Percentiles rank a stretch among this genome's conserved stretches.
Evolutionary conservation across 352 stramenopile genomes (phyloP).

Genomic region (Globisporangium parvum): DNA sequence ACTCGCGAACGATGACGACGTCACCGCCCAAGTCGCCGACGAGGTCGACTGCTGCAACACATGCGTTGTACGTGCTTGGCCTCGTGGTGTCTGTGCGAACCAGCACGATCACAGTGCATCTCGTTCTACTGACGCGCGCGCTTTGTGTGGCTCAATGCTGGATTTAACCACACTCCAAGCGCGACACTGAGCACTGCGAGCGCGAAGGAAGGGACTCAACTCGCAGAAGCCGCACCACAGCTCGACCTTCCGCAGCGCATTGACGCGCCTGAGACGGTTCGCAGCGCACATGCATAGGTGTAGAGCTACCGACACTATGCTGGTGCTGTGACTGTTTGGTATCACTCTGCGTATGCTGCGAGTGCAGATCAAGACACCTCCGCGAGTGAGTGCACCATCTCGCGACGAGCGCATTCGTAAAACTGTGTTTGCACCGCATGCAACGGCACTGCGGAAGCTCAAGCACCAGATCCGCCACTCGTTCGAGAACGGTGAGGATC

Average conservation of each 20-base stretch:
- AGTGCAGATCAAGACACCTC: conserved; percentile 67
- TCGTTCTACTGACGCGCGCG: background rate
- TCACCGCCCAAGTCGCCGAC: conserved; percentile 52
- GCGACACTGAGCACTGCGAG: conserved; percentile 56
- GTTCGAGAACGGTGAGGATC: conserved; percentile 41
- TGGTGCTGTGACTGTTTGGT: background rate
- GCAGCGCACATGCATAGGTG: conserved; percentile 7
- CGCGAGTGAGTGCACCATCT: conserved; percentile 35
- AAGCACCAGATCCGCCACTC: conserved; percentile 34
- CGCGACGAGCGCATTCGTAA: conserved; percentile 68
- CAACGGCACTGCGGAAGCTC: conserved; percentile 42
- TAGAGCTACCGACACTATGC: background rate
- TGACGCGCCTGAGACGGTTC: conserved; percentile 49
- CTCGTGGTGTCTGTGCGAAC: background rate
- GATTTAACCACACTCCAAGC: conserved; percentile 23
- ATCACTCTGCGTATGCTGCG: no score
- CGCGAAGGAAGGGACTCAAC: conserved; percentile 58
- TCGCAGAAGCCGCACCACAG: conserved; percentile 68
- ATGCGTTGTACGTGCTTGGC: conserved; percentile 18
- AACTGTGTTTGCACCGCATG: conserved; percentile 64
- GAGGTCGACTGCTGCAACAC: conserved; percentile 21
- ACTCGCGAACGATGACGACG: conserved; percentile 12
- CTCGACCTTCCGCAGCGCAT: conserved; percentile 76
- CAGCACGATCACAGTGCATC: background rate
- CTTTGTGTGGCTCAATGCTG: background rate